Evolutionary conservation across 495 filamentous ascomycete genomes (phyloP), one percentile per base, ranked within the genome.

Genomic region (Pseudoneurospora amorphoporcata): DNA sequence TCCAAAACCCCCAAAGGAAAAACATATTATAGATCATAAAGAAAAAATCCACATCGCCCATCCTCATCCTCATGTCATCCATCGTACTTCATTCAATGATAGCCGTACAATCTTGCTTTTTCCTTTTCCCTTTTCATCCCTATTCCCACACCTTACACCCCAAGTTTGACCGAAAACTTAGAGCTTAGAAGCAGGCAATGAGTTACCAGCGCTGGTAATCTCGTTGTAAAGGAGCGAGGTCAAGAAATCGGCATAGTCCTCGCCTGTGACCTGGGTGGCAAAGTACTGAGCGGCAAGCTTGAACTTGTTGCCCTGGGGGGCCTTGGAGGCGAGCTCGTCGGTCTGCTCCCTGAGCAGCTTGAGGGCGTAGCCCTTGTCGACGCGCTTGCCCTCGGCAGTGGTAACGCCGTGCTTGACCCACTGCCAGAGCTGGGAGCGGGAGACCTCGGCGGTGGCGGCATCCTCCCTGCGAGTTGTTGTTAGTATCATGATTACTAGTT

Each of bases 241-340:
- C 87, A 99, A 83, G 85, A 99, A 99, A 81, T 99, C 96, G 7
- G 94, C 94, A 83, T 97, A 97, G 74, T 97, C 93, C 85, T 99
- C 96, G 37, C 95, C 95, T 7, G 94, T 98, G 29, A 98, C 91
- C 88, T 99, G 95, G 47, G 87, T 85, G 16, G 92, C 88, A 77
- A 98, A 98, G 83, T 98, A 98, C 79, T 94, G 90, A 1, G 93
- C 92, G 3, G 95, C 95, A 43, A 97, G 89, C 68, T 90, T 88
- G 83, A 88, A 98, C 86, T 96, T 97, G 85, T 98, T 94, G 40
- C 94, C 95, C 86, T 92, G 91, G 53, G 92, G 88, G 12, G 90
- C 94, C 81, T 92, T 92, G 71, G 88, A 78, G 0, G 89, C 87
- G 7, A 98, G 86, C 76, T 88, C 86, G 68, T 95, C 88, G 37